Percentiles rank a stretch among this genome's conserved stretches.
Conservation (phyloP, 1,284 basidiomycete genomes). For the Chiua sp. region DNA sequence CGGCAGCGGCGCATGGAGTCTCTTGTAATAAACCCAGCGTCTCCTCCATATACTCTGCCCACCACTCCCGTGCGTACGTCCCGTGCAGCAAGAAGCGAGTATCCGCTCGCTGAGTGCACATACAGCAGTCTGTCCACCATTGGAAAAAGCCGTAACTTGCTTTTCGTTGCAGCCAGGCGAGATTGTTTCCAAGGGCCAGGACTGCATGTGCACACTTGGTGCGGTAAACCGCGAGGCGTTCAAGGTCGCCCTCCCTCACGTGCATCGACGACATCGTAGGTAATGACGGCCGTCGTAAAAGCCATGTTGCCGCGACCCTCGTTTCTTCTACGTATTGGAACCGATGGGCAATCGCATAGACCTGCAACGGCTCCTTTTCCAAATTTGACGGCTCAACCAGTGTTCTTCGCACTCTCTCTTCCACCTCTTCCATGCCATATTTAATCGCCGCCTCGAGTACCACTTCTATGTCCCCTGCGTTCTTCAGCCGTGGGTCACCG, state of each 20-base stretch:
- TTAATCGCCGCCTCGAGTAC: slow-evolving; percentile 41
- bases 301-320: slow-evolving; percentile 20
- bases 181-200: slow-evolving; percentile 24
- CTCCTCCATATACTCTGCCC: slow-evolving; percentile 38
- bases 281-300: slow-evolving; percentile 20
- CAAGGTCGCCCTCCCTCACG: slow-evolving; percentile 17
- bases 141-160: slow-evolving; percentile 29
- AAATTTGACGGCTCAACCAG: slow-evolving; percentile 32
- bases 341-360: slow-evolving; percentile 42
- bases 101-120: slow-evolving; percentile 27
- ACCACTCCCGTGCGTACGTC: slow-evolving; percentile 36
- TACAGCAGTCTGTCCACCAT: slow-evolving; percentile 36
- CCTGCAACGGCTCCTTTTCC: slow-evolving; percentile 36
- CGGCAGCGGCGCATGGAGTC: slow-evolving; percentile 31
- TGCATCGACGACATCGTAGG: slow-evolving; percentile 1
- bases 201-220: slow-evolving; percentile 24
- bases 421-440: slow-evolving; percentile 43
- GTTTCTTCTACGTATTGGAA: slow-evolving; percentile 33
- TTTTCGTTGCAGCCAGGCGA: slow-evolving; percentile 33
- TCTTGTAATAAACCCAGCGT: slow-evolving; percentile 22
- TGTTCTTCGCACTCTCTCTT: slow-evolving; percentile 22
- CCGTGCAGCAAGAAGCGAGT: slow-evolving; percentile 31
- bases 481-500: slow-evolving; percentile 15
- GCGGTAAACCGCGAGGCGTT: slow-evolving; percentile 28
- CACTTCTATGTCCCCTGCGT: slow-evolving; percentile 24